phyloP scores from a whole-genome alignment of 2,329 filamentous ascomycete genomes.

The Hypocrella siamensis region DNA sequence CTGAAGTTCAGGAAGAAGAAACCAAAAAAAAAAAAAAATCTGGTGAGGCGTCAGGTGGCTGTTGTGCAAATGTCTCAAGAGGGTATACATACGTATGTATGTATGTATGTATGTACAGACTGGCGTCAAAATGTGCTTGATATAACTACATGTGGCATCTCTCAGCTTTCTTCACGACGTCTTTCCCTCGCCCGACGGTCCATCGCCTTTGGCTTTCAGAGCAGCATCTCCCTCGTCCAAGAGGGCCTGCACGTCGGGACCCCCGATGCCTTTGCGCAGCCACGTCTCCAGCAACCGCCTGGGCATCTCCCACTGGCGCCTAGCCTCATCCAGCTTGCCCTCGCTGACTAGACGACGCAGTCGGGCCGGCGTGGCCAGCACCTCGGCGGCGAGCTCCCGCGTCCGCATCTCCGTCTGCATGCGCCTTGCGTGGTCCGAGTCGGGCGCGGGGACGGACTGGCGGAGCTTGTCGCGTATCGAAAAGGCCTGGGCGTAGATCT shows the following conservation, averaged over 20 bases:
- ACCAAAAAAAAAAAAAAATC: too few relatives aligned
- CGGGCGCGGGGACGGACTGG: constrained; percentile 28
- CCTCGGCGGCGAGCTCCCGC: constrained; percentile 45
- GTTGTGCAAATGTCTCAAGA: too few relatives aligned
- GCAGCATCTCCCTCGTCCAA: constrained; percentile 39
- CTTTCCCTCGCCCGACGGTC: too few relatives aligned
- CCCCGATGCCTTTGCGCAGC: constrained; percentile 38
- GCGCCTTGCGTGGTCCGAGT: constrained; percentile 20
- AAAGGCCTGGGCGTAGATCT: constrained; percentile 51
- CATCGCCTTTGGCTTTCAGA: constrained; percentile 14
- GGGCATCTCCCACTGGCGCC: constrained; percentile 38
- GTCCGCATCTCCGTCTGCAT: constrained; percentile 19
- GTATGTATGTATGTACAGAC: too few relatives aligned
- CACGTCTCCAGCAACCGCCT: constrained; percentile 34
- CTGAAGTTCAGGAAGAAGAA: not conserved
- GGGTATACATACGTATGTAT: too few relatives aligned
- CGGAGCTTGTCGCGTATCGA: constrained; percentile 37
- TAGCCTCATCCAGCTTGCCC: constrained; percentile 46
- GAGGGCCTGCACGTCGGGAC: constrained; percentile 35
- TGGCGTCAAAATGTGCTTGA: too few relatives aligned
- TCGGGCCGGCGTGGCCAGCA: constrained; percentile 43
- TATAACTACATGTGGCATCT: too few relatives aligned
- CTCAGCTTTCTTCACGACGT: not conserved
- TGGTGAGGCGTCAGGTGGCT: too few relatives aligned
- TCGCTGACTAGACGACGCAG: constrained; percentile 41